Evolutionary conservation across 2,329 filamentous ascomycete genomes (phyloP).

Genomic region (Aspergillus jensenii): DNA sequence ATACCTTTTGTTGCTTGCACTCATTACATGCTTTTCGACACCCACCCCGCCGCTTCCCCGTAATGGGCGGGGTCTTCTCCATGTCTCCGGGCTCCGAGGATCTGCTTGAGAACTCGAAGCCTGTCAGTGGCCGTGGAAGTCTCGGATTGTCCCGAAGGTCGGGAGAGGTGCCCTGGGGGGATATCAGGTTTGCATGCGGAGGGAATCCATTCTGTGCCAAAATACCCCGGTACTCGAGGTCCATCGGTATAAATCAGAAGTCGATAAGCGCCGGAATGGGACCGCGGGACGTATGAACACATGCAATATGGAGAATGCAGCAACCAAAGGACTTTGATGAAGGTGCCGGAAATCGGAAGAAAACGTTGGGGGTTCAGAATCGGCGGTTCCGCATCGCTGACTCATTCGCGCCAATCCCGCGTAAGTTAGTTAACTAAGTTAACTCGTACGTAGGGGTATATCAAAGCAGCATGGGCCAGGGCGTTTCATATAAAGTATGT

Average conservation of each 20-base stretch:
- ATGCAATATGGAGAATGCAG: conserved; percentile 22
- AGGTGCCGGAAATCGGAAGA: conserved; percentile 43
- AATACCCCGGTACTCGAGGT: conserved; percentile 35
- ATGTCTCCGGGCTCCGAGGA: conserved; percentile 37
- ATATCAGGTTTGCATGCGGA: conserved; percentile 26
- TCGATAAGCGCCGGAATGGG: conserved; percentile 29
- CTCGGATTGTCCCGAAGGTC: conserved; percentile 37
- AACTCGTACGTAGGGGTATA: too few relatives aligned
- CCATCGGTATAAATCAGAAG: conserved; percentile 33
- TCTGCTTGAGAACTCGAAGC: conserved; percentile 30
- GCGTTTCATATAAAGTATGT: too few relatives aligned
- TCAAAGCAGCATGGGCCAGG: too few relatives aligned
- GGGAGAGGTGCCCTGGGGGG: conserved; percentile 27
- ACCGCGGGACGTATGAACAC: conserved; percentile 24
- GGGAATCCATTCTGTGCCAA: conserved; percentile 35
- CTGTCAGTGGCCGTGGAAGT: conserved; percentile 31
- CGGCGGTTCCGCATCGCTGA: conserved; percentile 23
- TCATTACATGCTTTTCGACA: conserved; percentile 62
- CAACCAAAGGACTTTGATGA: conserved; percentile 21
- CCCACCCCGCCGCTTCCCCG: conserved; percentile 46
- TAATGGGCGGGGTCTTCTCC: conserved; percentile 45
- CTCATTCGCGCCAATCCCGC: neutral
- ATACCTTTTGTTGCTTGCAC: conserved; percentile 67
- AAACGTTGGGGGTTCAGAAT: conserved; percentile 21
- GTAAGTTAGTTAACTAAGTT: too few relatives aligned